Evolutionary conservation across 768 basidiomycete species (phyloP).

Genomic region (Leucocoprinus leucothites): DNA sequence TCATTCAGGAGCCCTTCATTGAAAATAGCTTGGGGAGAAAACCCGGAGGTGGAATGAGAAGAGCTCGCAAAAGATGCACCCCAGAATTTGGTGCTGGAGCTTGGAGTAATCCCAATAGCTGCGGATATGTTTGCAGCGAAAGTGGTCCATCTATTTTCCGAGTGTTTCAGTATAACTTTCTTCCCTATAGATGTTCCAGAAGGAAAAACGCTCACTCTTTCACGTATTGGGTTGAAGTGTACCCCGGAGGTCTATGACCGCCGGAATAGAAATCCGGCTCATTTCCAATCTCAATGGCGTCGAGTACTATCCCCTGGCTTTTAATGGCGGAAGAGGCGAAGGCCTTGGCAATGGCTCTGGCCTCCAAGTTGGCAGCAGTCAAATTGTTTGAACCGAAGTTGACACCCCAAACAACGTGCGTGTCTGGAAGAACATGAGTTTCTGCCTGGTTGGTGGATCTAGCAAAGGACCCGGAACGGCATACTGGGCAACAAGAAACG

Average conservation of each 20-base stretch:
- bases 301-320: slow-evolving; percentile 43
- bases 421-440: slow-evolving; percentile 33
- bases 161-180: background rate
- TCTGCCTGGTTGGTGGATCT: background rate
- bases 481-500: slow-evolving; percentile 49
- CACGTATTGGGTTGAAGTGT: slow-evolving; percentile 43
- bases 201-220: slow-evolving; percentile 37
- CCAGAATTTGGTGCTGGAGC: slow-evolving; percentile 42
- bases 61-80: slow-evolving; percentile 49
- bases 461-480: slow-evolving; percentile 12
- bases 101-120: slow-evolving; percentile 33
- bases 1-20: slow-evolving; percentile 46
- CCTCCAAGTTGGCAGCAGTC: slow-evolving; percentile 45
- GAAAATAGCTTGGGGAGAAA: slow-evolving; percentile 63
- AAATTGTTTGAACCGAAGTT: slow-evolving; percentile 57
- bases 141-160: slow-evolving; percentile 41
- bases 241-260: slow-evolving; percentile 35
- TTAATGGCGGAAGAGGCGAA: slow-evolving; percentile 41
- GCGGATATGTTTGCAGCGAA: slow-evolving; percentile 49
- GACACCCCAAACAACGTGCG: slow-evolving; percentile 64
- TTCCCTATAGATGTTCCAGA: background rate
- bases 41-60: slow-evolving; percentile 42
- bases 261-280: slow-evolving; percentile 54
- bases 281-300: slow-evolving; percentile 62
- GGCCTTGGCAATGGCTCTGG: slow-evolving; percentile 43